Evolutionary conservation across 192 early-diverging fungal species (phyloP).

Genomic region (Lobosporangium transversale): DNA sequence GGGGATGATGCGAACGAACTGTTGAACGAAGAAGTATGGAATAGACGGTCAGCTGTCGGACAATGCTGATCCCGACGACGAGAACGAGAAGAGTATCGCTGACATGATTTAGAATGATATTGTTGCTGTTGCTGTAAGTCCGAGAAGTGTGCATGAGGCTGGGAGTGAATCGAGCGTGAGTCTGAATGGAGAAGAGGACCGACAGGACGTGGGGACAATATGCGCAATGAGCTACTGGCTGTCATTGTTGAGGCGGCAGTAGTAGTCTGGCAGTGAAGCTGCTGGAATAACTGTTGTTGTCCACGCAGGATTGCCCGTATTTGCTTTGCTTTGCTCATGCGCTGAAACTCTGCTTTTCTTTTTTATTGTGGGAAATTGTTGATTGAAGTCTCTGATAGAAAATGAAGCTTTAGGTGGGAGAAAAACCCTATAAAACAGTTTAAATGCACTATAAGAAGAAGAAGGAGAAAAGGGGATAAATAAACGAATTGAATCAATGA

Average conservation of each 20-base stretch:
- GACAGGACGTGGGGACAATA: constrained; percentile 22
- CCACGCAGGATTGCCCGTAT: constrained; percentile 40
- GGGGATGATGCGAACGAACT: constrained; percentile 19
- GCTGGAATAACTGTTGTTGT: constrained; percentile 26
- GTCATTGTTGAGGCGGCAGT: constrained; percentile 1
- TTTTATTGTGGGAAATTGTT: neutral
- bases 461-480: too few species aligned
- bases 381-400: neutral
- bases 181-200: constrained; percentile 14
- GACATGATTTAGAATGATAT: constrained; percentile 10
- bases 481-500: too few species aligned
- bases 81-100: constrained; percentile 9
- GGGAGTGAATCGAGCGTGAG: constrained; percentile 31
- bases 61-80: constrained; percentile 18
- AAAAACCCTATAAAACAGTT: too few species aligned
- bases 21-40: constrained; percentile 22
- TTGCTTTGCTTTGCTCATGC: constrained; percentile 50
- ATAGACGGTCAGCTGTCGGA: constrained; percentile 2
- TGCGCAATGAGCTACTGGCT: constrained; percentile 9
- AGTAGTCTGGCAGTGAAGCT: constrained; percentile 10
- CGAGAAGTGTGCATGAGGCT: constrained; percentile 9
- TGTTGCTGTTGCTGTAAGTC: constrained; percentile 16
- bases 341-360: neutral
- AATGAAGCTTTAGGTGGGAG: neutral
- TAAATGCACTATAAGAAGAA: too few species aligned